phyloP scores from a whole-genome alignment of 179 eudicot species.

The Actinidia arguta region DNA sequence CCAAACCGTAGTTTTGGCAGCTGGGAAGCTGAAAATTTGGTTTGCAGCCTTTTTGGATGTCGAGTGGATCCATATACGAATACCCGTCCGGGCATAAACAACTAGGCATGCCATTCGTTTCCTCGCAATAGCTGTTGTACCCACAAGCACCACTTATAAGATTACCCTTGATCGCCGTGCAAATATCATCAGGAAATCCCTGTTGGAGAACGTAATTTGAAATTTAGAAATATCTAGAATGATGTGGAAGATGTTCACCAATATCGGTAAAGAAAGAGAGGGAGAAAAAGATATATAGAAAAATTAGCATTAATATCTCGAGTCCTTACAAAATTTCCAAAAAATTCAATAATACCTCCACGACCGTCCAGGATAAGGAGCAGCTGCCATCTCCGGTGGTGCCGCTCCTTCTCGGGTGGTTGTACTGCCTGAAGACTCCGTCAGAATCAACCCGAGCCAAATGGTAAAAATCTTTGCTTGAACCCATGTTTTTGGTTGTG shows the following conservation, averaged over 20 bases:
- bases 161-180: not conserved
- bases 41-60: slow-evolving; percentile 1
- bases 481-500: not conserved
- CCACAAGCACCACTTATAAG: not conserved
- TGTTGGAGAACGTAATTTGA: no score
- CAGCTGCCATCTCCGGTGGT: not conserved
- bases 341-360: not conserved
- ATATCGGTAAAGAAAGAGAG: no score
- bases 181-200: no score
- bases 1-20: no score
- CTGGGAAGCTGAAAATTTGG: no score
- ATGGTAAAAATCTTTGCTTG: slow-evolving; percentile 1
- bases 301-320: no score
- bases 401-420: not conserved
- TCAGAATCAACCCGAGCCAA: not conserved
- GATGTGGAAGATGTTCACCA: no score
- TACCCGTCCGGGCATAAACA: not conserved
- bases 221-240: no score
- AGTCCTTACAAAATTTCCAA: no score
- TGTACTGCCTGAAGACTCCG: not conserved
- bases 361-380: not conserved
- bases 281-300: no score
- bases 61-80: not conserved
- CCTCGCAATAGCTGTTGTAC: slow-evolving; percentile 1
- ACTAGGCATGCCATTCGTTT: not conserved